Base-by-base conservation (phyloP, 2,329 filamentous ascomycete species). In the Cercospora beticola region DNA sequence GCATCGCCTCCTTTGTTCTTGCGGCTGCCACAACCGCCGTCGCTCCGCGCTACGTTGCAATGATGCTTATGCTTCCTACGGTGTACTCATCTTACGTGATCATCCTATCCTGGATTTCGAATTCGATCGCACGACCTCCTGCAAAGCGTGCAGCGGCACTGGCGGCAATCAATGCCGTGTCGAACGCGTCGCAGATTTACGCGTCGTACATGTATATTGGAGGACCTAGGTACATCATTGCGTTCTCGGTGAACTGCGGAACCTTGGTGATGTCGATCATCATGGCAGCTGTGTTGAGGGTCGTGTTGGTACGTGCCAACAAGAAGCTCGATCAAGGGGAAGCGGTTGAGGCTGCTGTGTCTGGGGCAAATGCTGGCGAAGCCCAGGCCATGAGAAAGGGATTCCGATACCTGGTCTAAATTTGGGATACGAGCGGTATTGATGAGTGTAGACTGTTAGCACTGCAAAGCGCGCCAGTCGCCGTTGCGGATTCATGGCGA, bases 41-140 rank as follows among this genome's bases (percentile, higher is more conserved):
- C 2, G 76, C 76, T 12, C 73, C 77, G 4, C 73, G 77, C n/a
- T 79, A 79, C 64, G 71, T 78, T 1, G 76, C 76, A 14, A 78
- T 78, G 75, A 76, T 78, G 74, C 68, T 78, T 6, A 78, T 78
- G 82, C 81, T 72, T 9, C 83, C 87, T 0, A 36, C 31, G 1
- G 31, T 36, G 31, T 36, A 36, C 31, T 36, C 31, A 36, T 36
- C 31, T 36, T 36, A 87, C 73, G 88, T 90, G 1, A 87, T 91
- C 1, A 71, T 87, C 52, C 92, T 89, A 74, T 90, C 88, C 2
- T 95, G 92, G 92, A 93, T 94, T 70, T 88, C 86, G 57, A 92
- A 91, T 76, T 90, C 89, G 0, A 84, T 94, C 62, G 90, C 91
- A 0, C 86, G 91, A 4, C 92, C 92, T 4, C 90, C 91, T 0